Evolutionary conservation across 352 stramenopile genomes (phyloP).

Genomic region (Phytophthora tentaculata): DNA sequence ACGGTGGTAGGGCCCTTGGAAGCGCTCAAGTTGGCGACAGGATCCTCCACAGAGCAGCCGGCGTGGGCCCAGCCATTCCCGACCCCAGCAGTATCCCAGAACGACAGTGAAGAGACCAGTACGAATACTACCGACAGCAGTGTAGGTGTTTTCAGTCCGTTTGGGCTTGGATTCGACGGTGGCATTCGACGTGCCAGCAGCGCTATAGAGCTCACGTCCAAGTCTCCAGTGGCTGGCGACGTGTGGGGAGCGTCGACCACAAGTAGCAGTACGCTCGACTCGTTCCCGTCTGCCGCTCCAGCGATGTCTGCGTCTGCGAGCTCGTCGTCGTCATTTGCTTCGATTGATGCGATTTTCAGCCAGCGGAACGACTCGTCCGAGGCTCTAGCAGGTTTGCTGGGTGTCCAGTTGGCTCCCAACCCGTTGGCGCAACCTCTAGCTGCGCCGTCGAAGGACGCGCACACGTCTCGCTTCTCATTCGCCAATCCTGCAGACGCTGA

Average conservation of each 20-base stretch:
- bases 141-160: slow-evolving; percentile 67
- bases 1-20: slow-evolving; percentile 65
- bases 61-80: slow-evolving; percentile 78
- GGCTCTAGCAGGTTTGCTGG: slow-evolving; percentile 66
- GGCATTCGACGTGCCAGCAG: slow-evolving; percentile 56
- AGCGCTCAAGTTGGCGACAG: slow-evolving; percentile 70
- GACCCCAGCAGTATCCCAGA: slow-evolving; percentile 44
- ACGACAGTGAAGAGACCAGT: slow-evolving; percentile 47
- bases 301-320: slow-evolving; percentile 15
- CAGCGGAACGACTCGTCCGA: slow-evolving; percentile 78
- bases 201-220: slow-evolving; percentile 25
- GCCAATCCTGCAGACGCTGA: slow-evolving; percentile 55
- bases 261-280: slow-evolving; percentile 18
- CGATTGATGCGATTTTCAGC: slow-evolving; percentile 86
- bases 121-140: slow-evolving; percentile 9
- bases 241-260: slow-evolving; percentile 39
- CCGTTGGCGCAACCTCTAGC: slow-evolving; percentile 49
- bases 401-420: slow-evolving; percentile 59
- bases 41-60: slow-evolving; percentile 63
- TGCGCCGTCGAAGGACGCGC: slow-evolving; percentile 43
- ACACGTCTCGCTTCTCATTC: slow-evolving; percentile 84
- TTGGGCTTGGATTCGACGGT: slow-evolving; percentile 76
- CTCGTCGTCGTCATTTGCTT: slow-evolving; percentile 74
- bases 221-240: slow-evolving; percentile 10
- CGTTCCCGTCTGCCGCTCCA: slow-evolving; percentile 24